phyloP scores from a whole-genome alignment of 2,329 filamentous ascomycete species.

The Penicillium frequentans region DNA sequence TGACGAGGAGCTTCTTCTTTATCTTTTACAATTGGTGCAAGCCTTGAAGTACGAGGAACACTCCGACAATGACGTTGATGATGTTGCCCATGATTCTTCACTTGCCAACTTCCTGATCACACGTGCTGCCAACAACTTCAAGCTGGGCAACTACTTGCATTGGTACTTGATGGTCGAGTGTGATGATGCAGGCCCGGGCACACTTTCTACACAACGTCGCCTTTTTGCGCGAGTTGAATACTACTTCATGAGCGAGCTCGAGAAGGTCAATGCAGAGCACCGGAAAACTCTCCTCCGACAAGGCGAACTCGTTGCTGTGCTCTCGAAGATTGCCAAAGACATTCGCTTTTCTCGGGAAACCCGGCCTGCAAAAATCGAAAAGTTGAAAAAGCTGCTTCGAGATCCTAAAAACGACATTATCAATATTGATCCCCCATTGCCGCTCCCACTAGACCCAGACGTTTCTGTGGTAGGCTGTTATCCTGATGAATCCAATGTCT shows the following conservation, averaged over 20 bases:
- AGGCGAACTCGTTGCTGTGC: slow-evolving; percentile 81
- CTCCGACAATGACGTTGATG: slow-evolving; percentile 59
- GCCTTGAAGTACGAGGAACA: slow-evolving; percentile 91
- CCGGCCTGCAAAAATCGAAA: slow-evolving; percentile 76
- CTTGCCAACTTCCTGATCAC: slow-evolving; percentile 86
- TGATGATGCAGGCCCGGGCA: slow-evolving; percentile 75
- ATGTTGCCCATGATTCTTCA: slow-evolving; percentile 72
- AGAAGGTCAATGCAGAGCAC: slow-evolving; percentile 70
- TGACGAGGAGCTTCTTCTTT: slow-evolving; percentile 86
- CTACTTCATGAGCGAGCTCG: slow-evolving; percentile 89
- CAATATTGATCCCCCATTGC: slow-evolving; percentile 79
- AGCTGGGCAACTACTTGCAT: slow-evolving; percentile 90
- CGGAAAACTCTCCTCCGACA: slow-evolving; percentile 79
- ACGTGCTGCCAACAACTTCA: slow-evolving; percentile 82
- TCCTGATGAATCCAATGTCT: slow-evolving; percentile 83
- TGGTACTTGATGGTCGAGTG: slow-evolving; percentile 99
- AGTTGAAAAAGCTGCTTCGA: slow-evolving; percentile 77
- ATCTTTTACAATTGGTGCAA: slow-evolving; percentile 91
- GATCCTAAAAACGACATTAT: slow-evolving; percentile 90
- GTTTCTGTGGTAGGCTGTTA: slow-evolving; percentile 76
- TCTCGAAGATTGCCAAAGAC: slow-evolving; percentile 86
- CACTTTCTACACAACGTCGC: slow-evolving; percentile 72
- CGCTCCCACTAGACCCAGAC: slow-evolving; percentile 83
- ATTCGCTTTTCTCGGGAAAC: slow-evolving; percentile 78
- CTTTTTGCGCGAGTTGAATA: slow-evolving; percentile 93